Percentiles rank a stretch among this genome's conserved stretches.
Conservation (phyloP, 2,329 filamentous ascomycete genomes). For the Colletotrichum sp. region DNA sequence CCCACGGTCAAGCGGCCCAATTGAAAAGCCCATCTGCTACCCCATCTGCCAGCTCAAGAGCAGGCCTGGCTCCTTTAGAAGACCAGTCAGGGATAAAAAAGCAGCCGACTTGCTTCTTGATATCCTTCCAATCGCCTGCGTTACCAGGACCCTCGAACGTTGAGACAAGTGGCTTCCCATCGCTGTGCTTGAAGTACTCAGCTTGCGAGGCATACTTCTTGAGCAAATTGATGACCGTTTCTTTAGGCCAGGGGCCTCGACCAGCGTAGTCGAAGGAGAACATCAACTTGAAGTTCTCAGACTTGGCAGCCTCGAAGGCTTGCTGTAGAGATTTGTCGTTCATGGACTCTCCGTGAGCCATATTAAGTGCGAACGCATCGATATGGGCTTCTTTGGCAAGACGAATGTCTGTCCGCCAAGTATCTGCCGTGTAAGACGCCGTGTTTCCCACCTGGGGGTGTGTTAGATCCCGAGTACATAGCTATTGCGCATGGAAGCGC, state of each 20-base stretch:
- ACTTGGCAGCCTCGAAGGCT: neutral
- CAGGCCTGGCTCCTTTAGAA: conserved; percentile 33
- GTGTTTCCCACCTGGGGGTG: neutral
- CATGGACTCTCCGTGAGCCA: neutral
- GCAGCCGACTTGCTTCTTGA: conserved; percentile 40
- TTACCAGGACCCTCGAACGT: conserved; percentile 48
- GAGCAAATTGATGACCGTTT: neutral
- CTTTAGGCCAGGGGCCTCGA: neutral
- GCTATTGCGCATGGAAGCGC: neutral
- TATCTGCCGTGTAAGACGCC: neutral
- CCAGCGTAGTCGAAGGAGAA: conserved; percentile 11
- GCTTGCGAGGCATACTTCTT: neutral
- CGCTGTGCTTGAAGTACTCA: conserved; percentile 22
- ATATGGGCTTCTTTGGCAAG: conserved; percentile 5
- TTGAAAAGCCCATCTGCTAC: conserved; percentile 37
- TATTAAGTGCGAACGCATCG: conserved; percentile 5
- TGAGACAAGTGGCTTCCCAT: conserved; percentile 37
- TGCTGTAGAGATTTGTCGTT: conserved; percentile 8
- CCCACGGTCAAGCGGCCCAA: conserved; percentile 39
- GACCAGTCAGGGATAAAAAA: conserved; percentile 52
- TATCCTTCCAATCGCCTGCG: conserved; percentile 44
- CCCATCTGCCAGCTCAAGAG: conserved; percentile 46
- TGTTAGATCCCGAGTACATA: neutral
- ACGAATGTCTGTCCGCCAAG: neutral
- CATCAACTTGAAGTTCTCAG: neutral